These are phyloP conservation scores for Ganoderma lingzhi DNA, from an alignment of 1,284 basidiomycete genomes.

Conservation along the genomic window DNA sequence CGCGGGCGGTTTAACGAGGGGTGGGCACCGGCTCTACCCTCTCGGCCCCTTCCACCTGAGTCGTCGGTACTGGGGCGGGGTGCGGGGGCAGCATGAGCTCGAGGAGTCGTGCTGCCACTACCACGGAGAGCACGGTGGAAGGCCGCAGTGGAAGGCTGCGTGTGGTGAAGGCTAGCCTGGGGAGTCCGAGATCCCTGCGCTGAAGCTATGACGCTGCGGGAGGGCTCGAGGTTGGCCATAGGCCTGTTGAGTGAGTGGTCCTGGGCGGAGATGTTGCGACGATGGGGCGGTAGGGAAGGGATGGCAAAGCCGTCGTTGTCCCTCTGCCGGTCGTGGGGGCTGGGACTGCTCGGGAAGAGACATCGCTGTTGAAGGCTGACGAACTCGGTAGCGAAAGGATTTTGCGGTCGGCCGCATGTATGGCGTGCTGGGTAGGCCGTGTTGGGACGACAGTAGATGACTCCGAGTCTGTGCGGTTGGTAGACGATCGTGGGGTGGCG, in stretches of 20 bases:
- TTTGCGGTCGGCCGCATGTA: not conserved
- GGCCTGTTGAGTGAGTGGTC: not conserved
- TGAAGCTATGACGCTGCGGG: not conserved
- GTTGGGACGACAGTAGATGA: not conserved
- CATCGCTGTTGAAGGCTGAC: not conserved
- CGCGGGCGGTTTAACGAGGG: not conserved
- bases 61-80: not conserved
- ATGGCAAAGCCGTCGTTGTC: not conserved
- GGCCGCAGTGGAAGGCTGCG: not conserved
- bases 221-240: not conserved
- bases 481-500: not conserved
- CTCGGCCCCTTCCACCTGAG: not conserved
- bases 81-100: too few relatives aligned
- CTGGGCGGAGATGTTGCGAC: not conserved
- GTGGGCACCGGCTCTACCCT: not conserved
- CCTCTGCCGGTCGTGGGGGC: not conserved
- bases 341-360: constrained; percentile 1
- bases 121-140: not conserved
- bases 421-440: not conserved
- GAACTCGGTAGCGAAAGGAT: not conserved
- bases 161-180: not conserved
- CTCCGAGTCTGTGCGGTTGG: not conserved
- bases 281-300: not conserved
- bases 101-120: not conserved
- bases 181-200: not conserved